Evolutionary conservation across 2,329 filamentous ascomycete species (phyloP), one percentile per base, ranked within the genome.

Genomic region (Fusarium tuaranense): DNA sequence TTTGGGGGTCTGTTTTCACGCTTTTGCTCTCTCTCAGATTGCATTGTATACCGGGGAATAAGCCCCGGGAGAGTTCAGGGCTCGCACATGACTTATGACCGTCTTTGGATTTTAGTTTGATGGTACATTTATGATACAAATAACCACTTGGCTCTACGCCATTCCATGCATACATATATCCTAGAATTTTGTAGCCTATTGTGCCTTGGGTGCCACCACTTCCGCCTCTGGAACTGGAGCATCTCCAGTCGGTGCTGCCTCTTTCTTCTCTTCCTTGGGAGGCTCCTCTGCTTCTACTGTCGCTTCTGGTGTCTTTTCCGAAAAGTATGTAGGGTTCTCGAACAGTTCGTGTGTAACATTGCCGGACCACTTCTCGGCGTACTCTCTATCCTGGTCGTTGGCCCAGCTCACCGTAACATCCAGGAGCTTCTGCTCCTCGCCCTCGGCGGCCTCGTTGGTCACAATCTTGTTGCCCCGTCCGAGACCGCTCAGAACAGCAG

Each of bases 291-390:
- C 67, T 38, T 72, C 66, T 44, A 60, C 63, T 6, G 67, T 36
- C 55, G 72, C 67, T 38, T 72, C 66, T 44, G 59, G 61, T 5
- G 62, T 36, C 55, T 64, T 53, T 34, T 78, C 70, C 22, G 72
- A 69, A 32, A 76, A 62, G 66, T 80, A 76, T 20, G 75, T 67
- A 5, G 79, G 76, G 38, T 77, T 72, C 64, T 80, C 79, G 30
- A 88, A 79, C 36, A 86, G 72, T 12, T 83, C 79, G 73, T 91
- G 89, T n/a, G 79, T 82, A 73, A 91, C 89, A 66, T 91, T 91
- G 9, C 76, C 70, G 9, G 88, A 80, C 89, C 89, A 91, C 20
- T 78, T 69, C 74, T 81, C 70, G 0, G 88, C 89, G 69, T 84
- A 87, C 36, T 84, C 80, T 68, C 80, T 83, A 72, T 90, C 88